Evolutionary conservation across 2,329 filamentous ascomycete genomes (phyloP).

Genomic region (Verticillium nonalfalfae): DNA sequence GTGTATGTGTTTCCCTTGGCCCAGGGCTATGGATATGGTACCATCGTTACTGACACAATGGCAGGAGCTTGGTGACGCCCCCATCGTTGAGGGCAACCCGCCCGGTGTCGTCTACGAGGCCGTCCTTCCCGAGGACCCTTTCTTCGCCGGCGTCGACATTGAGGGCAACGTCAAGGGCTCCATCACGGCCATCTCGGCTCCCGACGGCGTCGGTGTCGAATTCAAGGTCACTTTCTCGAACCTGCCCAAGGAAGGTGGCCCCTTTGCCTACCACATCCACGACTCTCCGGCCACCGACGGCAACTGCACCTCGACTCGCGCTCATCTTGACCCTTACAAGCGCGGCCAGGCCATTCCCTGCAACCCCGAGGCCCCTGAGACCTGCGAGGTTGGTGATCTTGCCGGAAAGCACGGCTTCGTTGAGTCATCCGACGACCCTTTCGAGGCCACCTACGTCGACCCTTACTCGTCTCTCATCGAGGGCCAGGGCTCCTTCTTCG

Average conservation of each 20-base stretch:
- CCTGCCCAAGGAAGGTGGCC: slow-evolving; percentile 49
- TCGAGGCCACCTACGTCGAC: slow-evolving; percentile 46
- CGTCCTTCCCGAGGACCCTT: slow-evolving; percentile 44
- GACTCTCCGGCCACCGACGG: slow-evolving; percentile 58
- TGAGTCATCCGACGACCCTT: slow-evolving; percentile 33
- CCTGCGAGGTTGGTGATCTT: slow-evolving; percentile 72
- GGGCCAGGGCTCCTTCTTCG: slow-evolving; percentile 51
- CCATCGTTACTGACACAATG: not conserved
- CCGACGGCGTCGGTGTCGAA: slow-evolving; percentile 47
- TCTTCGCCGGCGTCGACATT: slow-evolving; percentile 40
- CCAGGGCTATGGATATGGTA: not conserved
- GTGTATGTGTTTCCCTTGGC: slow-evolving; percentile 7
- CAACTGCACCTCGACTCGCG: slow-evolving; percentile 63
- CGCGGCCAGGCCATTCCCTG: slow-evolving; percentile 59
- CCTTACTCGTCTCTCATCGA: slow-evolving; percentile 47
- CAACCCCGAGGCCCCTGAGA: slow-evolving; percentile 46
- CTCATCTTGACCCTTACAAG: slow-evolving; percentile 65
- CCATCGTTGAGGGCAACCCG: slow-evolving; percentile 49
- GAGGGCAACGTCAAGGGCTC: slow-evolving; percentile 48
- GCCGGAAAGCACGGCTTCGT: slow-evolving; percentile 67
- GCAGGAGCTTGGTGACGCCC: slow-evolving; percentile 40
- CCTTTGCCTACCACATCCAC: slow-evolving; percentile 69
- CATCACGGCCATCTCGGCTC: slow-evolving; percentile 37
- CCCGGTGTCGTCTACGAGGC: slow-evolving; percentile 46
- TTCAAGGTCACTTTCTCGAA: slow-evolving; percentile 51